These are phyloP conservation scores for Ogataea kodamae DNA, from an alignment of 805 yeast genomes.

Conservation along the genomic window DNA sequence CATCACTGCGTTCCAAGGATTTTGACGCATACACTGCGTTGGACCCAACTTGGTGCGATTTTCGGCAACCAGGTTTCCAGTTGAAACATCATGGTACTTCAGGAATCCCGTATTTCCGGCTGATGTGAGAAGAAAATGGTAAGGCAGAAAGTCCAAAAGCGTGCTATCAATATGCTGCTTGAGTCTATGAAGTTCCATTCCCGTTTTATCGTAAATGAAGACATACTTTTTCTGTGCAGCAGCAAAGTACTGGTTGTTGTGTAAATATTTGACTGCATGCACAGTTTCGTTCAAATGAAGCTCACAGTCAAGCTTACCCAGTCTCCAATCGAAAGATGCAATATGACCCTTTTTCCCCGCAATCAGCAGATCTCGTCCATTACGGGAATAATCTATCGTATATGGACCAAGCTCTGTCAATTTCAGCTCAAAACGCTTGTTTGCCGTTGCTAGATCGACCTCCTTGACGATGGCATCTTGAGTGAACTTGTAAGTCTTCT, in stretches of 20 bases:
- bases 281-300: slow-evolving; percentile 84
- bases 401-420: slow-evolving; percentile 86
- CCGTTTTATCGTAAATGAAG: slow-evolving; percentile 86
- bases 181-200: slow-evolving; percentile 87
- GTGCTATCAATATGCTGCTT: slow-evolving; percentile 88
- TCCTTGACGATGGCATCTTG: slow-evolving; percentile 74
- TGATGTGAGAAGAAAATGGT: slow-evolving; percentile 81
- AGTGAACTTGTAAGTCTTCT: slow-evolving; percentile 77
- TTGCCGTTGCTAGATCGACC: slow-evolving; percentile 74
- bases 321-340: slow-evolving; percentile 94
- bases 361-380: slow-evolving; percentile 79
- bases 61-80: slow-evolving; percentile 84
- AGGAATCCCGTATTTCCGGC: slow-evolving; percentile 88
- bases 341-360: slow-evolving; percentile 94
- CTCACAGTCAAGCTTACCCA: slow-evolving; percentile 78
- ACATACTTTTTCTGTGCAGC: slow-evolving; percentile 95
- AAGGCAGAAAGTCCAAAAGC: slow-evolving; percentile 81
- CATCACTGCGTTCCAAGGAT: slow-evolving; percentile 94
- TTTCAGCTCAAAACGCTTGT: slow-evolving; percentile 69
- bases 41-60: slow-evolving; percentile 87
- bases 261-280: slow-evolving; percentile 84
- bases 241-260: slow-evolving; percentile 91
- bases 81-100: slow-evolving; percentile 92
- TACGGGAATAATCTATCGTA: slow-evolving; percentile 71
- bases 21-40: slow-evolving; percentile 80